Evolutionary conservation across 148 eudicot genomes (phyloP), one percentile per base, ranked within the genome.

Genomic region (Silene latifolia): DNA sequence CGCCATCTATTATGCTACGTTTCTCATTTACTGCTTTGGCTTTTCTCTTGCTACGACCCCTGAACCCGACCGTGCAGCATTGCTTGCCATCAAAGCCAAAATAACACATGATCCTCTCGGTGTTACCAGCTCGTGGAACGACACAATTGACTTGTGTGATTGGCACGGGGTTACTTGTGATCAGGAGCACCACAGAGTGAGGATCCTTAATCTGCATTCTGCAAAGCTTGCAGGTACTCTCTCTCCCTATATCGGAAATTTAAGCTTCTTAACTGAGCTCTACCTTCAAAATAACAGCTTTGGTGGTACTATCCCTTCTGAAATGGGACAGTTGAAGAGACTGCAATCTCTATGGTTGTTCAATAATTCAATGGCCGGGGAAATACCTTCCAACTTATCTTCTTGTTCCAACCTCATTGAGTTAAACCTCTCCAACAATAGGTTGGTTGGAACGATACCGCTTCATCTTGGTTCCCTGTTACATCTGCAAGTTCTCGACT

Each of bases 341-440:
- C 13, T 80, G 57, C 71, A 66, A 7, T 25, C 1, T 5, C 39
- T 80, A 6, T 25, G 2, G 15, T 35, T 67, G 4, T 11, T 1
- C n/a, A 47, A 63, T n/a, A 81, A 81, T 44, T 76, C 77, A 12
- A 3, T 81, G 7, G 58, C 13, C 35, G 83, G 83, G 5, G 74
- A 67, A 13, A 81, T 81, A 27, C 75, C 82, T 0, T 47, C 67
- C 2, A 69, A 69, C 3, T 8, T 76, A 17, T 76, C 79, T 23
- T 3, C 15, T 7, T 80, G 82, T 32, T 17, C 63, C 3, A 47
- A 47, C 0, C 77, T 81, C 11, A 17, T 35, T 11, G 0, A 8
- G 1, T 57, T 84, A 7, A 1, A 4, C 1, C 68, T 81, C 3
- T 4, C 0, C 9, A 6, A 29, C 25, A 84, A 84, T 61, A 73